Evolutionary conservation across 2,329 filamentous ascomycete species (phyloP), one percentile per base, ranked within the genome.

Genomic region (Pseudocercospora macadamiae): DNA sequence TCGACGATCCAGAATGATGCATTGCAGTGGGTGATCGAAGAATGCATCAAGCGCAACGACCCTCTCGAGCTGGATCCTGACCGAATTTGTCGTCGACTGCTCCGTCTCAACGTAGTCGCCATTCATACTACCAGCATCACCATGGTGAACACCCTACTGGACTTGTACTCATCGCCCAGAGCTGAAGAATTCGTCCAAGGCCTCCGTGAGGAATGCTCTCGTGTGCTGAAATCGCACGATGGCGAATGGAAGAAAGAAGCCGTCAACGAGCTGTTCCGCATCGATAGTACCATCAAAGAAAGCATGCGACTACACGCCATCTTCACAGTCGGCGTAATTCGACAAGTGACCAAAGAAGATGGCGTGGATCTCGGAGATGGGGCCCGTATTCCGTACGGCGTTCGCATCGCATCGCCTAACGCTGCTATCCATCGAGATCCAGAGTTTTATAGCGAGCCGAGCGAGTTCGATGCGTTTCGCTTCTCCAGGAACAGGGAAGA

Each of bases 241-340:
- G 64, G 63, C 9, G 42, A 59, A 48, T 68, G 64, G 62, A 66
- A 58, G 32, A 66, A 66, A 28, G 54, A 55, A 7, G 60, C 62
- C 3, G 55, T 72, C 14, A 64, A 58, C 19, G 57, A 66, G 9
- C 57, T 70, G 10, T 30, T 57, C 8, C 64, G 57, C 1, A 59
- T 64, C 6, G 70, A 72, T 49, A 66, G 61, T 23, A 59, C 68
- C 3, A 67, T 73, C 49, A 67, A 69, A 16, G 71, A 73, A 57
- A 63, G 57, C 19, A 61, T 71, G 57, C 64, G 71, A 1, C 51
- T 57, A 5, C 53, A 53, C 19, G 57, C 51, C 4, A 54, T 66
- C 12, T 26, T 53, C 3, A 52, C 66, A 3, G 47, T 57, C 10
- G 62, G 57, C 7, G 47, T 66, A 19, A 57, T 60, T 19, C 37